Conservation (phyloP, 2,329 filamentous ascomycete genomes). For the Exophiala sideris region DNA sequence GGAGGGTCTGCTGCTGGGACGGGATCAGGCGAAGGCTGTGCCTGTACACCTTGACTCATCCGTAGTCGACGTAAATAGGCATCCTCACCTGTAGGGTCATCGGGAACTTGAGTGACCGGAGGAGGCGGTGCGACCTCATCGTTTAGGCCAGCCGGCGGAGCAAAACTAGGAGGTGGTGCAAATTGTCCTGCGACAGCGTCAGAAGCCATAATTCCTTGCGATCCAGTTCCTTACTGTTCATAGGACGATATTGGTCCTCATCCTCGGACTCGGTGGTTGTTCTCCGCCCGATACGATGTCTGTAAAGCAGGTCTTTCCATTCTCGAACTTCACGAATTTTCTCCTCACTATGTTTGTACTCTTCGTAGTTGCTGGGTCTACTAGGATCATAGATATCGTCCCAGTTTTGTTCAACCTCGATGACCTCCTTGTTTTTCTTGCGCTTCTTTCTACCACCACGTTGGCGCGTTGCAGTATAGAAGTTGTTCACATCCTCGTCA, state of each 20-base stretch:
- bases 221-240: constrained; percentile 42
- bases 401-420: constrained; percentile 66
- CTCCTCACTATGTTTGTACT: constrained; percentile 81
- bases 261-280: constrained; percentile 48
- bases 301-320: constrained; percentile 80
- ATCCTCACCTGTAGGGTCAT: constrained; percentile 66
- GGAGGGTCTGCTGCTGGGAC: constrained; percentile 33
- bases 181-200: constrained; percentile 42
- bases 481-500: constrained; percentile 71
- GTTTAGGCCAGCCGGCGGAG: constrained; percentile 46
- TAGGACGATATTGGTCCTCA: constrained; percentile 43
- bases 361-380: constrained; percentile 76
- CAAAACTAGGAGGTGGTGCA: constrained; percentile 51
- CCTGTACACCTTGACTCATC: constrained; percentile 46
- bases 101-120: constrained; percentile 47
- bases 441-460: constrained; percentile 76
- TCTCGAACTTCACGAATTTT: constrained; percentile 74
- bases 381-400: constrained; percentile 86
- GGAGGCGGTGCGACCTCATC: constrained; percentile 27
- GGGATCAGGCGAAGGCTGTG: constrained; percentile 34
- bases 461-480: constrained; percentile 67
- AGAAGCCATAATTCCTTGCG: not conserved
- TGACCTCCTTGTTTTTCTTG: constrained; percentile 64
- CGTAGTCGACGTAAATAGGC: constrained; percentile 63
- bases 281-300: constrained; percentile 57